These are phyloP conservation scores for Vitis hybrid DNA, from an alignment of 177 flowering plant species.

Conservation along the genomic window DNA sequence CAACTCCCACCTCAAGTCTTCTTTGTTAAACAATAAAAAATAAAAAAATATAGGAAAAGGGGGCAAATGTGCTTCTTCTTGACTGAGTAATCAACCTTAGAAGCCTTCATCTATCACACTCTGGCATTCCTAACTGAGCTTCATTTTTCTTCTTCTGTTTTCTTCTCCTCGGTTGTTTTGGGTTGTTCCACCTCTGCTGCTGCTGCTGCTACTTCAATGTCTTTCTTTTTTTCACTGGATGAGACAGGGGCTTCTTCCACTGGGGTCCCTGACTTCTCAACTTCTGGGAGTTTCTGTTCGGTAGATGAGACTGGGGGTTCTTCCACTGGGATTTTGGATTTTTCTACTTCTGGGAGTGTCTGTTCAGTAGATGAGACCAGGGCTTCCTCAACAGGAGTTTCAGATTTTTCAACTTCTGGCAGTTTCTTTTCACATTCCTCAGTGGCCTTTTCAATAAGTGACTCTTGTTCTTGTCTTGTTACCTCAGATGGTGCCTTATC, in stretches of 20 bases:
- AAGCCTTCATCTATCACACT: background rate
- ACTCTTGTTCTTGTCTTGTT: slow-evolving; percentile 1
- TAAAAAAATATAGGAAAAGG: background rate
- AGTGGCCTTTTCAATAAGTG: slow-evolving; percentile 7
- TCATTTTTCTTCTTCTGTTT: slow-evolving; percentile 1
- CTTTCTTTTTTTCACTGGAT: too few species aligned
- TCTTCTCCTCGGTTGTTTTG: slow-evolving; percentile 7
- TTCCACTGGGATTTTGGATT: too few species aligned
- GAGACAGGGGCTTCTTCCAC: too few species aligned
- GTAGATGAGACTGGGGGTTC: too few species aligned
- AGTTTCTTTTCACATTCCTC: slow-evolving; percentile 7
- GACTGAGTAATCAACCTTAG: background rate
- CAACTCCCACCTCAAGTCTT: background rate
- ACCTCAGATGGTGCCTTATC: slow-evolving; percentile 4
- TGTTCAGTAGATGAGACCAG: background rate
- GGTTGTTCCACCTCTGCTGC: background rate
- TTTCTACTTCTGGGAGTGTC: too few species aligned
- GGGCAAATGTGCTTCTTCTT: background rate
- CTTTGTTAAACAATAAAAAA: background rate
- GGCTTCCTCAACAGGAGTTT: background rate
- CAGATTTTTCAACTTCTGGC: slow-evolving; percentile 2
- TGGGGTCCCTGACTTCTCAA: too few species aligned
- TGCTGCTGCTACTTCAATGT: too few species aligned
- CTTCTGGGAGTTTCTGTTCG: too few species aligned
- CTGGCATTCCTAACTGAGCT: background rate